Conservation (phyloP, 352 stramenopile genomes). For the Blastocystis sp. region DNA sequence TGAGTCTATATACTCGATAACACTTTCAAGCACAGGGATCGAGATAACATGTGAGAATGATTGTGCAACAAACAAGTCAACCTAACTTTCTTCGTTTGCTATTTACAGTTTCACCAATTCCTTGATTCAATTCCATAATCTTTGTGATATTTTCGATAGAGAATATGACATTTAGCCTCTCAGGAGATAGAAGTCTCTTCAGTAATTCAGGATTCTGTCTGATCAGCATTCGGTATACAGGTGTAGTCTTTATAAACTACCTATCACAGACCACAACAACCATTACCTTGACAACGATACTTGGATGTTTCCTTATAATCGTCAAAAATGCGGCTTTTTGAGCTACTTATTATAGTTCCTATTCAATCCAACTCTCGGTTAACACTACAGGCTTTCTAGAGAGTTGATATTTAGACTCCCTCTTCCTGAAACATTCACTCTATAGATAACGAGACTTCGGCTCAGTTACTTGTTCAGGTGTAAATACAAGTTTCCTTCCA, state of each 20-base stretch:
- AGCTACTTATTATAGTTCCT: not conserved
- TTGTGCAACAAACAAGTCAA: conserved; percentile 42
- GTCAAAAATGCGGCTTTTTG: not conserved
- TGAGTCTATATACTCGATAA: not conserved
- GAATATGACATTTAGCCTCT: not conserved
- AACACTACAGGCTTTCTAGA: no score
- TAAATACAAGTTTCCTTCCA: not conserved
- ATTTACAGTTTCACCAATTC: conserved; percentile 8
- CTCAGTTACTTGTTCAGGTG: not conserved
- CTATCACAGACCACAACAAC: not conserved
- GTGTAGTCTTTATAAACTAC: conserved; percentile 38
- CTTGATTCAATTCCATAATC: not conserved
- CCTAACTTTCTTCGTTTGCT: not conserved
- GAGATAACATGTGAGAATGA: conserved; percentile 6
- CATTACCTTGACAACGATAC: not conserved
- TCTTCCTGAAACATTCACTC: not conserved
- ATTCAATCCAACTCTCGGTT: not conserved
- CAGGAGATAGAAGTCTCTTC: not conserved
- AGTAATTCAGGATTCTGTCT: conserved; percentile 10
- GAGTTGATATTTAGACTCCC: not conserved
- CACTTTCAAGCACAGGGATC: not conserved
- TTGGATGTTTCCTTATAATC: not conserved
- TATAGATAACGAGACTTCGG: not conserved
- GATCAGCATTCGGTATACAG: conserved; percentile 10
- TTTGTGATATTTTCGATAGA: not conserved